Evolutionary conservation across 768 basidiomycete genomes (phyloP).

Genomic region (Udeniomyces megalosporus): DNA sequence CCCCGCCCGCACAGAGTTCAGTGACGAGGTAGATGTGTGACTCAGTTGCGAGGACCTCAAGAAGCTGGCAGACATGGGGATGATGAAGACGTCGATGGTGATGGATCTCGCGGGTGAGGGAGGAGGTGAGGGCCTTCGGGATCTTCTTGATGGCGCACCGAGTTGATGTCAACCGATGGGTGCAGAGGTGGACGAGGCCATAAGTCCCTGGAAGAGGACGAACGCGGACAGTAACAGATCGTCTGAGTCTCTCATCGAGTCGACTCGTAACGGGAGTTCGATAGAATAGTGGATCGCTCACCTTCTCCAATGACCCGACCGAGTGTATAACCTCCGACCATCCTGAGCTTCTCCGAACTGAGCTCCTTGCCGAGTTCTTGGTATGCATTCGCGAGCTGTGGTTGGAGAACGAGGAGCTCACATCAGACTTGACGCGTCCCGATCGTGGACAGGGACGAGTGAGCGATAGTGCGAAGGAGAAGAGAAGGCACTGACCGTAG

Average conservation of each 20-base stretch:
- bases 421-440: background rate
- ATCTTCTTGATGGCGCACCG: slow-evolving; percentile 97
- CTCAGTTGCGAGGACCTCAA: slow-evolving; percentile 96
- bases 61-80: slow-evolving; percentile 85
- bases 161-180: slow-evolving; percentile 76
- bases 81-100: slow-evolving; percentile 95
- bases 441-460: background rate
- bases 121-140: slow-evolving; percentile 53
- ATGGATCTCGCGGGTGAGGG: slow-evolving; percentile 92
- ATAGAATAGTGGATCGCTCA: slow-evolving; percentile 27
- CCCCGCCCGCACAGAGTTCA: slow-evolving; percentile 90
- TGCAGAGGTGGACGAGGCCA: slow-evolving; percentile 48
- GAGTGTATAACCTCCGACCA: slow-evolving; percentile 85
- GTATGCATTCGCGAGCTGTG: slow-evolving; percentile 79
- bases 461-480: background rate
- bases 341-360: slow-evolving; percentile 71
- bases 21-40: slow-evolving; percentile 90
- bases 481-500: background rate
- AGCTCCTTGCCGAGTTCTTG: slow-evolving; percentile 94
- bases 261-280: background rate
- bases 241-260: too few relatives aligned
- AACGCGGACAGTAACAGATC: background rate
- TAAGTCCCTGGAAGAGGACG: slow-evolving; percentile 2
- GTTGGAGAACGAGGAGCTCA: too few relatives aligned
- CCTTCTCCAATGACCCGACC: slow-evolving; percentile 93